These are phyloP conservation scores for Kingdonia uniflora DNA, from an alignment of 164 flowering plant species.

Conservation along the genomic window DNA sequence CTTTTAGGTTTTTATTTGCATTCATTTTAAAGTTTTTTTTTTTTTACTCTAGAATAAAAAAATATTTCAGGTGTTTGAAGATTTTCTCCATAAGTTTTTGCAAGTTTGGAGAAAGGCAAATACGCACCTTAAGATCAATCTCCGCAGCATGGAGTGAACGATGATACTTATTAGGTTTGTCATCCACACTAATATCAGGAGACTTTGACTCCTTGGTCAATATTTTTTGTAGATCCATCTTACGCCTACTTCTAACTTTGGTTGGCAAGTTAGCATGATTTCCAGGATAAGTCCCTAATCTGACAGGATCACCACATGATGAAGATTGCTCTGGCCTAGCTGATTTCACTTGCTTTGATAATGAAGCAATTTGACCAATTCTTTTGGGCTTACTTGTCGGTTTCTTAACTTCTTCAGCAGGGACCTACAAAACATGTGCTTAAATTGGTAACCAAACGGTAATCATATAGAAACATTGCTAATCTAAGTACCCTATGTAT, in stretches of 20 bases:
- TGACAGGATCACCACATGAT: conserved; percentile 31
- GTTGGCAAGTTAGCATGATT: conserved; percentile 37
- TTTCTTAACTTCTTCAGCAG: conserved; percentile 33
- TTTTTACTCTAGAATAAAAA: no score
- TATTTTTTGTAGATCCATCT: conserved; percentile 32
- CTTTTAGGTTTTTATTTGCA: no score
- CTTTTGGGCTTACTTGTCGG: conserved; percentile 28
- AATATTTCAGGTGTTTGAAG: no score
- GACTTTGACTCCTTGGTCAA: conserved; percentile 22
- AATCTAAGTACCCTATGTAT: no score
- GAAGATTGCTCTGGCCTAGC: conserved; percentile 36
- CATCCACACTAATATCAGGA: conserved; percentile 24
- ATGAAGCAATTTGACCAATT: conserved; percentile 23
- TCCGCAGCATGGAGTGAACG: conserved; percentile 23
- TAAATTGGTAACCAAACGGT: no score
- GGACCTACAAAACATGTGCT: conserved; percentile 21
- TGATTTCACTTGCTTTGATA: conserved; percentile 29
- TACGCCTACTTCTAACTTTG: conserved; percentile 60
- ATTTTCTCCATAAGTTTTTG: no score
- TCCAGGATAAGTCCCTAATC: conserved; percentile 23
- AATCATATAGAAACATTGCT: no score
- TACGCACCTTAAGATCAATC: conserved; percentile 35
- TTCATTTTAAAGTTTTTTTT: no score
- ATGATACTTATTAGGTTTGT: conserved; percentile 10
- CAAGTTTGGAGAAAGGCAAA: not conserved